Percentiles rank a stretch among this genome's conserved stretches.
Evolutionary conservation across 768 basidiomycete genomes (phyloP).

Genomic region (Hericium alpestre): DNA sequence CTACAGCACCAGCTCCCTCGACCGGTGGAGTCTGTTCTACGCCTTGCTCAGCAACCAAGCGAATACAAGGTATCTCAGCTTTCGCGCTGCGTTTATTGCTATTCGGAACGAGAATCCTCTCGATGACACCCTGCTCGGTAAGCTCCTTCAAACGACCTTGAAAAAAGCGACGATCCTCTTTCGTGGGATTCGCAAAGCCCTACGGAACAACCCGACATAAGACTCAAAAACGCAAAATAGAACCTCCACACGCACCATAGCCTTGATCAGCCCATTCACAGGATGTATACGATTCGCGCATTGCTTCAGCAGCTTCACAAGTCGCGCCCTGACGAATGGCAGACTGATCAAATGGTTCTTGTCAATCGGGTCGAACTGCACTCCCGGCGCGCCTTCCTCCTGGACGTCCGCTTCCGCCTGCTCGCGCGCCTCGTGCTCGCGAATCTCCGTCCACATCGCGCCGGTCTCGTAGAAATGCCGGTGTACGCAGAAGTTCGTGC

Average conservation of each 20-base stretch:
- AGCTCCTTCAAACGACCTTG: constrained; percentile 64
- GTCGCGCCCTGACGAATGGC: constrained; percentile 56
- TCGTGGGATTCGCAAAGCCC: constrained; percentile 70
- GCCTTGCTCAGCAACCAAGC: constrained; percentile 34
- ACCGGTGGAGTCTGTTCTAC: background rate
- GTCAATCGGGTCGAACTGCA: constrained; percentile 66
- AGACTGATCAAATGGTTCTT: constrained; percentile 68
- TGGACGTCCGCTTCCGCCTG: constrained; percentile 23
- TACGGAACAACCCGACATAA: constrained; percentile 18
- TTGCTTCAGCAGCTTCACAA: constrained; percentile 61
- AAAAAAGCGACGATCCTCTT: constrained; percentile 76
- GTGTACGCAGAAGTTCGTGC: constrained; percentile 71
- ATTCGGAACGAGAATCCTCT: constrained; percentile 62
- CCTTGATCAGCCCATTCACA: constrained; percentile 66
- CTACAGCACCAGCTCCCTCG: constrained; percentile 14
- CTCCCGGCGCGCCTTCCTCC: constrained; percentile 16
- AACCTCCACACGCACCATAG: constrained; percentile 42
- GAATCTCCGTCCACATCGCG: constrained; percentile 66
- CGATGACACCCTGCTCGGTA: constrained; percentile 61
- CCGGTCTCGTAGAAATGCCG: constrained; percentile 74
- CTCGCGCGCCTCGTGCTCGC: constrained; percentile 47
- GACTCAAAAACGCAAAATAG: background rate
- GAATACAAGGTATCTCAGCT: constrained; percentile 53
- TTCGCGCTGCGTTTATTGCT: constrained; percentile 32
- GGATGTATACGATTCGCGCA: constrained; percentile 63